Conservation (phyloP, 2,329 filamentous ascomycete species). For the Emericellopsis cladophorae region DNA sequence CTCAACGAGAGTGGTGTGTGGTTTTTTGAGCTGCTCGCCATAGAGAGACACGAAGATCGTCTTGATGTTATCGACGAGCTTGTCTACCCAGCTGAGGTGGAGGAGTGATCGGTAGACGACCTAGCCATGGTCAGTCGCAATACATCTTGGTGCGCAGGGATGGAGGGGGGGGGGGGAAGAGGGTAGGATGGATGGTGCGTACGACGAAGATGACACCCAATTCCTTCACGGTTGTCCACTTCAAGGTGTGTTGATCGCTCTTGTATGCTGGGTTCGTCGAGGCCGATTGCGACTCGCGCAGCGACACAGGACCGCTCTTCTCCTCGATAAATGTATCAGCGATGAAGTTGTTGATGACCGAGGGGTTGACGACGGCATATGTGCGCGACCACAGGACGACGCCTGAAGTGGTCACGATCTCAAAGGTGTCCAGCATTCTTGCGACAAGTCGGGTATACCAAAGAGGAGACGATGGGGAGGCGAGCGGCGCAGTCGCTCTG, state of each 20-base stretch:
- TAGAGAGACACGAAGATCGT: constrained; percentile 88
- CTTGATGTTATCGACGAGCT: constrained; percentile 87
- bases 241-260: constrained; percentile 86
- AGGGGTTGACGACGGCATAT: constrained; percentile 66
- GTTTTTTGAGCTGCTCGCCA: constrained; percentile 71
- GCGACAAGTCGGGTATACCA: no score
- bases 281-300: constrained; percentile 46
- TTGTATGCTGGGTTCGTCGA: constrained; percentile 63
- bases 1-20: constrained; percentile 64
- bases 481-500: no score
- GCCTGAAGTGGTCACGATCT: constrained; percentile 89
- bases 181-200: constrained; percentile 10
- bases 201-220: constrained; percentile 92
- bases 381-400: constrained; percentile 93
- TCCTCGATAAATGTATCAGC: constrained; percentile 97
- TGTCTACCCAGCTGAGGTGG: constrained; percentile 93
- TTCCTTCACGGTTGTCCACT: constrained; percentile 89
- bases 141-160: not conserved
- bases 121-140: constrained; percentile 27
- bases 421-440: constrained; percentile 87
- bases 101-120: constrained; percentile 94
- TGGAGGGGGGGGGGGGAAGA: no score
- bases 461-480: no score
- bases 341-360: constrained; percentile 88
- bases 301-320: constrained; percentile 51